These are phyloP conservation scores for Barbarea vulgaris DNA, from an alignment of 345 rosid genomes.

Conservation along the genomic window DNA sequence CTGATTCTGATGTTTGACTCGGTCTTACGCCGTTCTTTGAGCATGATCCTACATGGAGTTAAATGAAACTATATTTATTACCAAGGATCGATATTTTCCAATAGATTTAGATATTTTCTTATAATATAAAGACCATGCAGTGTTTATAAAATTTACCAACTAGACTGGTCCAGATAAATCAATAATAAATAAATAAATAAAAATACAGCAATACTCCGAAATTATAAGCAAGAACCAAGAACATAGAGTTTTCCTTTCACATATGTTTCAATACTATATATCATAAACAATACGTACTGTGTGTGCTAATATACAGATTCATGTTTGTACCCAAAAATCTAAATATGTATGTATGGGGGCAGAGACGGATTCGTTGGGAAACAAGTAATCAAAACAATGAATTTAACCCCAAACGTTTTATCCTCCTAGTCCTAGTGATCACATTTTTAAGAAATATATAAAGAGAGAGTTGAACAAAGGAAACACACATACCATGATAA, in stretches of 20 bases:
- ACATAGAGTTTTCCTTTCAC: background rate
- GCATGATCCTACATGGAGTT: slow-evolving; percentile 23
- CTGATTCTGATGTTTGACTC: background rate
- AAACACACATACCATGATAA: slow-evolving; percentile 17
- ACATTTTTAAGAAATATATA: background rate
- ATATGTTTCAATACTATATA: background rate
- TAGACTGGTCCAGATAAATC: background rate
- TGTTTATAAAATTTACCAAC: background rate
- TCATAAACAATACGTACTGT: background rate
- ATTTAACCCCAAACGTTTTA: background rate
- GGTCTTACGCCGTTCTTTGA: slow-evolving; percentile 13
- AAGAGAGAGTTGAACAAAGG: background rate
- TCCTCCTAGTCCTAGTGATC: background rate
- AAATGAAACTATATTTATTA: slow-evolving; percentile 15
- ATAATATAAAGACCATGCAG: background rate
- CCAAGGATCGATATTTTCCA: background rate
- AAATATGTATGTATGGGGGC: background rate
- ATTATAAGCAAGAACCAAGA: background rate
- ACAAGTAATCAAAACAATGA: background rate
- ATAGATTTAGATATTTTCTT: background rate
- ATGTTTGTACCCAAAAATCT: background rate
- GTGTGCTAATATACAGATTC: background rate
- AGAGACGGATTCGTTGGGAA: background rate
- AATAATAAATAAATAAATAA: background rate
- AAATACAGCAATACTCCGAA: background rate